phyloP scores from a whole-genome alignment of 768 basidiomycete genomes.

The Tulasnella calospora region DNA sequence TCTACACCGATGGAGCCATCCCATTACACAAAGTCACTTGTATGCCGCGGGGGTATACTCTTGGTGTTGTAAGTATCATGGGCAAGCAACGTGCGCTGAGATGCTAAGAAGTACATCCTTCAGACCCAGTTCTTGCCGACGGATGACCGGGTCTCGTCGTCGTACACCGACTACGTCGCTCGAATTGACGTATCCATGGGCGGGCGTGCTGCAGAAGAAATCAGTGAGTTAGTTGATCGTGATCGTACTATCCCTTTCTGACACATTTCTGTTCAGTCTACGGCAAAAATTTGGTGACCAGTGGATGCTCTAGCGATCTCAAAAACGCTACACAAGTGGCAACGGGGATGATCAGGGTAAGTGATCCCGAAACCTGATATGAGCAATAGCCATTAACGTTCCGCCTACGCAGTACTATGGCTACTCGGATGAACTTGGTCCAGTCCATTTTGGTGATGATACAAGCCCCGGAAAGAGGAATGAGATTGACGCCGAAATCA shows the following conservation, averaged over 20 bases:
- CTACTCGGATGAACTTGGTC: slow-evolving; percentile 72
- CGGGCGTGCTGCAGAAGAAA: slow-evolving; percentile 90
- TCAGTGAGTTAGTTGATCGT: slow-evolving; percentile 49
- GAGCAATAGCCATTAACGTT: not conserved
- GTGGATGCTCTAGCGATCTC: slow-evolving; percentile 88
- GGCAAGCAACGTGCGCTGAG: slow-evolving; percentile 14
- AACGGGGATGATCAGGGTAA: slow-evolving; percentile 81
- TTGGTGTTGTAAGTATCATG: slow-evolving; percentile 63
- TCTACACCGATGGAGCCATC: slow-evolving; percentile 93
- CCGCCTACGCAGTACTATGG: slow-evolving; percentile 56
- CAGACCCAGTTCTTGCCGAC: slow-evolving; percentile 73
- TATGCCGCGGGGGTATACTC: slow-evolving; percentile 89
- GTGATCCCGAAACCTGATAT: slow-evolving; percentile 28
- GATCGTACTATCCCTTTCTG: slow-evolving; percentile 16
- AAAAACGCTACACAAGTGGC: slow-evolving; percentile 73
- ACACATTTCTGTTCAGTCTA: slow-evolving; percentile 52
- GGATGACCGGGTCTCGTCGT: slow-evolving; percentile 67
- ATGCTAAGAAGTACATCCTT: not conserved
- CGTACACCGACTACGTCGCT: slow-evolving; percentile 68
- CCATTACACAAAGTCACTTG: slow-evolving; percentile 98
- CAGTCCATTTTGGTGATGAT: slow-evolving; percentile 72
- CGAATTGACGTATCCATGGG: slow-evolving; percentile 90
- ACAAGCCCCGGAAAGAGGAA: slow-evolving; percentile 69
- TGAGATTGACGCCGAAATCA: slow-evolving; percentile 83
- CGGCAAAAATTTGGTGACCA: slow-evolving; percentile 81